Conservation (phyloP, 2,329 filamentous ascomycete species). For the Aspergillus tamarii region DNA sequence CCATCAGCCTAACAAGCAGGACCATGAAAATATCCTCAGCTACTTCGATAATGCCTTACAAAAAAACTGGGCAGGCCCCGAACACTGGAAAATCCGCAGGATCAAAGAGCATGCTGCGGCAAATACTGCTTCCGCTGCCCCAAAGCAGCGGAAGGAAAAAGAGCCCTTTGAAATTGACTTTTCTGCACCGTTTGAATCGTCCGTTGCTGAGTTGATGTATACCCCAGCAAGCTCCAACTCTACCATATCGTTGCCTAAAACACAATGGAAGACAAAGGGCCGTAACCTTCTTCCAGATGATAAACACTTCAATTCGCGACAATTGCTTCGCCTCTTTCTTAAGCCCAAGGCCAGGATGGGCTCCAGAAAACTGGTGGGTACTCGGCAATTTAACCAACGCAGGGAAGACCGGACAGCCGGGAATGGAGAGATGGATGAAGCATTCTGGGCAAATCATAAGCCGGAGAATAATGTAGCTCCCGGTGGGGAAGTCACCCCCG, state of each 20-base stretch:
- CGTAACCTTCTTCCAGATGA: slow-evolving; percentile 93
- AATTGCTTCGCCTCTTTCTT: slow-evolving; percentile 85
- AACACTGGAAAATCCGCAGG: slow-evolving; percentile 95
- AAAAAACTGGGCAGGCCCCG: slow-evolving; percentile 98
- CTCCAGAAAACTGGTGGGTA: slow-evolving; percentile 61
- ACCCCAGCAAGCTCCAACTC: slow-evolving; percentile 79
- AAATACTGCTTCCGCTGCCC: slow-evolving; percentile 41
- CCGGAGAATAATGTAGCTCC: slow-evolving; percentile 56
- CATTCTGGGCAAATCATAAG: slow-evolving; percentile 78
- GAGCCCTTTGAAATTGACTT: slow-evolving; percentile 97
- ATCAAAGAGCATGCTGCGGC: slow-evolving; percentile 76
- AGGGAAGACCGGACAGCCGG: slow-evolving; percentile 58
- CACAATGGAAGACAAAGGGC: slow-evolving; percentile 93
- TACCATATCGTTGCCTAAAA: slow-evolving; percentile 83
- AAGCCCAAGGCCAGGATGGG: slow-evolving; percentile 90
- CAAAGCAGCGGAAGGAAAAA: slow-evolving; percentile 83
- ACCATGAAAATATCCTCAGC: slow-evolving; percentile 92
- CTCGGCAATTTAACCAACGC: slow-evolving; percentile 39
- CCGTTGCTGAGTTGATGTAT: slow-evolving; percentile 75
- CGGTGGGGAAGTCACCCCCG: slow-evolving; percentile 64
- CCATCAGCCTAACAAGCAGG: slow-evolving; percentile 66
- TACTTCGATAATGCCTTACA: slow-evolving; percentile 97
- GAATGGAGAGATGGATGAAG: slow-evolving; percentile 86
- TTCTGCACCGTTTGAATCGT: slow-evolving; percentile 69
- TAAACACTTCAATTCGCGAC: slow-evolving; percentile 95